These are phyloP conservation scores for Suillus luteus DNA, from an alignment of 768 basidiomycete species.

Conservation along the genomic window DNA sequence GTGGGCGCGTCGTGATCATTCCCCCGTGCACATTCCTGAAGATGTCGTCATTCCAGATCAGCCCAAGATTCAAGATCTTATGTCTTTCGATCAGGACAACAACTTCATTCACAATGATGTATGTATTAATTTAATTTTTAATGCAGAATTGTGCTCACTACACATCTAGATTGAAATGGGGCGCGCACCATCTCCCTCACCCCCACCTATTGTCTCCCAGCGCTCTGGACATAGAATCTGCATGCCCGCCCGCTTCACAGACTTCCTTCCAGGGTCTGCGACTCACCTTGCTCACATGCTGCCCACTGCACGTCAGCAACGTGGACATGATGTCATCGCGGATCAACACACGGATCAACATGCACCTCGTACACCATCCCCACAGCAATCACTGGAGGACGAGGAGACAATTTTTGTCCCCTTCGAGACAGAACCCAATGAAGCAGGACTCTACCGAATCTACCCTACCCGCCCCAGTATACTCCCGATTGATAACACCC, in stretches of 20 bases:
- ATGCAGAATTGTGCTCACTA: background rate
- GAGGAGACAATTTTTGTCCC: too few relatives aligned
- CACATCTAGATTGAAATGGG: background rate
- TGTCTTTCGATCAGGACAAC: too few relatives aligned
- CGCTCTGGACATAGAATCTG: slow-evolving; percentile 9
- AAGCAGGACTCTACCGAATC: too few relatives aligned
- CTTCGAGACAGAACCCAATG: too few relatives aligned
- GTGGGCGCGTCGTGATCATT: background rate
- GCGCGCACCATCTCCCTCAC: background rate
- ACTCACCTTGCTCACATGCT: background rate
- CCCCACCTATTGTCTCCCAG: background rate
- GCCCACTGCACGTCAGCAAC: background rate
- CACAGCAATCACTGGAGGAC: too few relatives aligned
- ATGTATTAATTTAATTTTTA: background rate
- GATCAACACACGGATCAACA: background rate
- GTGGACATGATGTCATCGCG: background rate
- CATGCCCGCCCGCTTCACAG: slow-evolving; percentile 9
- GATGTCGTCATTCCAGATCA: background rate
- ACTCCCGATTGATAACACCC: too few relatives aligned
- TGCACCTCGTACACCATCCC: background rate
- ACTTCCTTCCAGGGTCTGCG: slow-evolving; percentile 8
- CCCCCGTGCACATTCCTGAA: background rate
- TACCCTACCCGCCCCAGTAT: too few relatives aligned
- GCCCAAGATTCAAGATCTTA: background rate
- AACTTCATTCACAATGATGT: background rate